These are phyloP conservation scores for Suhomyces coccinellae DNA, from an alignment of 1,139 yeast species.

Conservation along the genomic window DNA sequence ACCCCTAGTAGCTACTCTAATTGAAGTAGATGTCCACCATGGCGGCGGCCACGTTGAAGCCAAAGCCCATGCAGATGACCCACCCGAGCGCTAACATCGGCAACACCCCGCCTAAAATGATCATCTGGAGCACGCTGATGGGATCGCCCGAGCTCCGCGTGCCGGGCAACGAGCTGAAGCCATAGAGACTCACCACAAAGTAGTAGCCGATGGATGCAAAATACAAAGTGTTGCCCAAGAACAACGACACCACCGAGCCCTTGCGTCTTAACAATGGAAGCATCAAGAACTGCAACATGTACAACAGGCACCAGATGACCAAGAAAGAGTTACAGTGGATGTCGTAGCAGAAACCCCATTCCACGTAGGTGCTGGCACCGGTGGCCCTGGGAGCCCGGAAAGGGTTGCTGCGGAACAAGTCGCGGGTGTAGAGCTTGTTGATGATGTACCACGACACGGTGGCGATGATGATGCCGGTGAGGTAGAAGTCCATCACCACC, in stretches of 20 bases:
- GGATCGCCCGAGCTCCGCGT: slow-evolving; percentile 51
- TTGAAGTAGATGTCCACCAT: slow-evolving; percentile 70
- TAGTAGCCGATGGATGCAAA: slow-evolving; percentile 73
- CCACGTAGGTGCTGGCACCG: slow-evolving; percentile 44
- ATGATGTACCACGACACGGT: slow-evolving; percentile 73
- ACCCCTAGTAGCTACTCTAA: slow-evolving; percentile 17
- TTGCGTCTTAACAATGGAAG: slow-evolving; percentile 69
- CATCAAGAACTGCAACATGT: slow-evolving; percentile 72
- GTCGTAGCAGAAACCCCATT: slow-evolving; percentile 95
- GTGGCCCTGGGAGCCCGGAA: slow-evolving; percentile 2
- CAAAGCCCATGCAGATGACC: slow-evolving; percentile 56
- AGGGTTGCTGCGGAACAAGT: slow-evolving; percentile 3
- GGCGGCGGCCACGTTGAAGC: slow-evolving; percentile 68
- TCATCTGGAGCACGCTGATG: slow-evolving; percentile 38
- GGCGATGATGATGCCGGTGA: slow-evolving; percentile 69
- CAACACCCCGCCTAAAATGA: slow-evolving; percentile 44
- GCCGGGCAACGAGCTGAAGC: slow-evolving; percentile 78
- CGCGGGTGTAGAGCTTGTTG: slow-evolving; percentile 51
- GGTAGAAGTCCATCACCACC: slow-evolving; percentile 81
- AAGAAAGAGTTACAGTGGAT: slow-evolving; percentile 88
- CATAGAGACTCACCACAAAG: slow-evolving; percentile 78
- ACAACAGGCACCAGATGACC: slow-evolving; percentile 75
- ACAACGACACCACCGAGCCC: slow-evolving; percentile 57
- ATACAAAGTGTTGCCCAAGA: slow-evolving; percentile 78
- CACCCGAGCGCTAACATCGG: slow-evolving; percentile 59